Evolutionary conservation across 1,284 basidiomycete genomes (phyloP).

Genomic region (Neonothopanus nambi): DNA sequence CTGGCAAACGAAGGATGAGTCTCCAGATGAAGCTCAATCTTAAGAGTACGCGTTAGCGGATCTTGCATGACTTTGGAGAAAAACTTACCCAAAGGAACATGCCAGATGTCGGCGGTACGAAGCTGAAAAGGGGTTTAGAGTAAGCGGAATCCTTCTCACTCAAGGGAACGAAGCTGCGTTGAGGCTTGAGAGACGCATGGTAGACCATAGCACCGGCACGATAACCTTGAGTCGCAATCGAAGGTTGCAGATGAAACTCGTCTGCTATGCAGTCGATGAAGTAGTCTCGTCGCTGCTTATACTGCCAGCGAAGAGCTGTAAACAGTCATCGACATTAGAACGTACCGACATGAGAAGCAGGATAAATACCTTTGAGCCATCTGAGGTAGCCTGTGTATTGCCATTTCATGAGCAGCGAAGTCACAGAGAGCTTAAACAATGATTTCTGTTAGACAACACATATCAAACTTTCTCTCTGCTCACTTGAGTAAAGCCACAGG

Average conservation of each 20-base stretch:
- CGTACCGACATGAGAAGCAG: not conserved
- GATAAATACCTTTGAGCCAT: constrained; percentile 59
- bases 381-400: constrained; percentile 70
- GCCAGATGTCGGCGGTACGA: constrained; percentile 69
- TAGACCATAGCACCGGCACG: constrained; percentile 46
- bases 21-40: constrained; percentile 68
- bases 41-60: not conserved
- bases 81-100: constrained; percentile 68
- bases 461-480: not conserved
- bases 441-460: too few species aligned
- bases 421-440: constrained; percentile 53
- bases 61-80: not conserved
- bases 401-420: constrained; percentile 67
- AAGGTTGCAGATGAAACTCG: constrained; percentile 47
- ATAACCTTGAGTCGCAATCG: constrained; percentile 29
- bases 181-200: constrained; percentile 40
- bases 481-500: constrained; percentile 73
- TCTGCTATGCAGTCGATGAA: constrained; percentile 58
- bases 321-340: not conserved
- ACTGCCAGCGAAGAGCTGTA: constrained; percentile 54
- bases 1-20: constrained; percentile 51
- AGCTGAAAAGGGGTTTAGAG: constrained; percentile 52
- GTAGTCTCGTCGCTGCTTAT: constrained; percentile 57
- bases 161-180: constrained; percentile 15
- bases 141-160: constrained; percentile 41